Evolutionary conservation across 495 filamentous ascomycete genomes (phyloP), one percentile per base, ranked within the genome.

Genomic region (Hyaloscypha bicolor): DNA sequence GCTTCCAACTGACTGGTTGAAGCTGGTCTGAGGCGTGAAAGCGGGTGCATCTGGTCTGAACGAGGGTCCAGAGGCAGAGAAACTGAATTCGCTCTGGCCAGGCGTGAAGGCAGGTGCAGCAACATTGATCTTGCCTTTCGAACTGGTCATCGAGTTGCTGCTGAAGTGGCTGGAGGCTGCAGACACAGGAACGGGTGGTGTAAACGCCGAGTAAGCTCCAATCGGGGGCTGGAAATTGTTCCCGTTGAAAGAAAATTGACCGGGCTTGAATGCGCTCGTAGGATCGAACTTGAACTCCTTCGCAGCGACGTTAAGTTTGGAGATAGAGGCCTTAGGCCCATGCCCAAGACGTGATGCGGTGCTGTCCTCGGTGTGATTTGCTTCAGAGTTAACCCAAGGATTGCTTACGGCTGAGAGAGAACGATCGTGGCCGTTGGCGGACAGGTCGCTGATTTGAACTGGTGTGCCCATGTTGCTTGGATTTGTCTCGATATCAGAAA

Each of bases 221-320:
- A 68, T 45, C 16, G 68, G 63, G 1, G 85, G 83, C 69, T 88
- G 84, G 75, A 89, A 86, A 5, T 78, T 79, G 66, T 79, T 85
- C 58, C 79, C 78, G 45, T 80, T 79, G 65, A 90, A 91, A 9
- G 81, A 72, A 39, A 83, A 80, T 51, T 83, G 79, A n/a, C 82
- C 80, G 2, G 92, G 85, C 45, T 80, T 82, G 74, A 91, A 91
- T 2, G 85, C 76, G 62, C 77, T 87, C 21, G 78, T 79, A 5
- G 92, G 91, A 65, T 95, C 88, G 75, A 91, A 90, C 69, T 88
- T 92, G 76, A 97, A 97, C 71, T 94, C 93, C 59, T 91, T 90
- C 0, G 95, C 94, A 63, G 87, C 88, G 48, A 93, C 92, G 69
- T 99, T 97, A 56, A 97, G 80, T 65, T 87, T 92, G 9, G 42